Evolutionary conservation across 2,329 filamentous ascomycete species (phyloP).

Genomic region (Blumeriella jaapii): DNA sequence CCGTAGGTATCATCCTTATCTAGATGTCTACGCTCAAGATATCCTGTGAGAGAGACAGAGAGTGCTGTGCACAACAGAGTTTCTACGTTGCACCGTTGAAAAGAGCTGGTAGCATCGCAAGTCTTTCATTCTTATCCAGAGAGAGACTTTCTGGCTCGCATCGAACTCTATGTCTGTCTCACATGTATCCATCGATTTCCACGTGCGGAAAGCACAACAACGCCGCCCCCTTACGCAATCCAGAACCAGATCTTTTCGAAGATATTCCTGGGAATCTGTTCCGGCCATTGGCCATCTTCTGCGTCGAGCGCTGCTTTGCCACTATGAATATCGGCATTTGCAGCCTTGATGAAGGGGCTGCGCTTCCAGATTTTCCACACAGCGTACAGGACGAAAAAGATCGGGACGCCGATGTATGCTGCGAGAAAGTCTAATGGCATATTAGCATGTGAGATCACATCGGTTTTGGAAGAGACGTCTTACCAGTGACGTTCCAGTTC

Average conservation of each 20-base stretch:
- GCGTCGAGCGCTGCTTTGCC: conserved; percentile 35
- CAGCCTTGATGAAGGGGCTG: conserved; percentile 35
- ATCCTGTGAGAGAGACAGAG: no score
- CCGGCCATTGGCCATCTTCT: conserved; percentile 31
- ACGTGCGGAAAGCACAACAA: conserved; percentile 38
- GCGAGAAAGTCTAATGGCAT: conserved; percentile 60
- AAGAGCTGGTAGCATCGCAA: no score
- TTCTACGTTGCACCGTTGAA: no score
- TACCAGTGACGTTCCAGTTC: conserved; percentile 51
- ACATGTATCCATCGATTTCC: no score
- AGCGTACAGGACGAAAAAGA: conserved; percentile 58
- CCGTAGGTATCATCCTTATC: no score
- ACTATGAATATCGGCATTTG: conserved; percentile 33
- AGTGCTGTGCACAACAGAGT: no score
- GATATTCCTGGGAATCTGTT: conserved; percentile 31
- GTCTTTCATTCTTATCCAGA: no score
- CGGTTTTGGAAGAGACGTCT: not conserved
- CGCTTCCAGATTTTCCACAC: conserved; percentile 61
- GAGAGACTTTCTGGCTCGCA: no score
- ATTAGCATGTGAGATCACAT: conserved; percentile 37
- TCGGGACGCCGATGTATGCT: conserved; percentile 59
- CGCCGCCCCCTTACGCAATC: conserved; percentile 28
- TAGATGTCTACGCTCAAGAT: no score
- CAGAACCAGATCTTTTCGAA: conserved; percentile 35
- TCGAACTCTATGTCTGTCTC: no score